Base-by-base conservation (phyloP, 2,329 filamentous ascomycete species). In the Trichoderma sp. region DNA sequence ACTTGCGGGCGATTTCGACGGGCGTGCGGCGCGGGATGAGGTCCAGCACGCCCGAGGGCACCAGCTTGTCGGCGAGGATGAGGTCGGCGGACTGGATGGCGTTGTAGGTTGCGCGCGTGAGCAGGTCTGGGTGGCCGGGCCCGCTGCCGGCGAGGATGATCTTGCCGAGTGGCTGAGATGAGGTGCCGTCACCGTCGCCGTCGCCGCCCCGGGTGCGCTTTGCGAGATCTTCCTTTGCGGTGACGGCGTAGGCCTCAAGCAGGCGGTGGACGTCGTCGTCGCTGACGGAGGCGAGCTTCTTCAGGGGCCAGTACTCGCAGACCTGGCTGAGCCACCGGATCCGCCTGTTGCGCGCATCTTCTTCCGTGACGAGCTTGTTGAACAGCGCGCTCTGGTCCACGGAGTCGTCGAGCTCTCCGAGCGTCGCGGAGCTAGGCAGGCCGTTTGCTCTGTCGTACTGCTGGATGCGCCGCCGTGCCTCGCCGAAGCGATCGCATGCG, bases 241-340 rank as follows among this genome's bases (percentile, higher is more conserved):
- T 71, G 64, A 73, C 75, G 5, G 85, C 82, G 75, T 97, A 97
- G 2, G 92, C 89, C 71, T 87, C 83, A n/a, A 99, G 85, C 0
- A 98, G 88, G 14, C 82, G 79, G 19, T 92, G 88, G 7, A 97
- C 89, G 73, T 98, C 94, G 10, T 86, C 86, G 75, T 97, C 93
- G 4, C 87, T 91, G 72, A 98, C 91, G 52, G 86, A 85, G 8
- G 94, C 93, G 1, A 99, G 86, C 21, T 92, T 88, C 72, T 89
- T 90, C 31, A 99, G 85, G 1, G 96, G 94, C 96, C 96, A 99
- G 81, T 99, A 99, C 83, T 99, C 96, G 85, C 96, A 99, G 64
- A 99, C 93, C 78, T 99, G 96, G 24, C 92, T 89, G 1, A 99
- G 84, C 96, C 96, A 99, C 69, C 96, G 88, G 84, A 97, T 94